Evolutionary conservation across 1,284 basidiomycete genomes (phyloP).

Genomic region (Chalciporus sp.): DNA sequence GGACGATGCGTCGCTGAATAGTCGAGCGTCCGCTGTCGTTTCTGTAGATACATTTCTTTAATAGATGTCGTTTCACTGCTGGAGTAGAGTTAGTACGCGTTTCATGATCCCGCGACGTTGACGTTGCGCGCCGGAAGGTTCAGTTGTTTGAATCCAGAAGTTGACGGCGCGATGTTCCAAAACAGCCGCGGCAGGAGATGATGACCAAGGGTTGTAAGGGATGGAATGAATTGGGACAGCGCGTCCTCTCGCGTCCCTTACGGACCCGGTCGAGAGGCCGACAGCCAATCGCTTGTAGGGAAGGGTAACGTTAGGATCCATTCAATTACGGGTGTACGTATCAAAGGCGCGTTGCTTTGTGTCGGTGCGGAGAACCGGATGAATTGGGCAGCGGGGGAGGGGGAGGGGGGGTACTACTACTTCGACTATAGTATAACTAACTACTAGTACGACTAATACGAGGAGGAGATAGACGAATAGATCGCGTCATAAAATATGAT

Average conservation of each 20-base stretch:
- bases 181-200: constrained; percentile 13
- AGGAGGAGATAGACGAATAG: too few species aligned
- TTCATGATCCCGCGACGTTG: constrained; percentile 4
- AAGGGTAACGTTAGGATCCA: not conserved
- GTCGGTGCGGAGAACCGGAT: not conserved
- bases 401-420: not conserved
- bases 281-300: constrained; percentile 13
- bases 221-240: constrained; percentile 22
- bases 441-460: not conserved
- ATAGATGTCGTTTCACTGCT: constrained; percentile 7
- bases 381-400: not conserved
- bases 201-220: constrained; percentile 27
- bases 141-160: not conserved
- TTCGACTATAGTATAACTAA: not conserved
- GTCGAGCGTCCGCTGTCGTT: constrained; percentile 21
- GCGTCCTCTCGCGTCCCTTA: constrained; percentile 18
- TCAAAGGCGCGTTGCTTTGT: not conserved
- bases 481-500: not conserved
- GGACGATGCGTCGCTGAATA: constrained; percentile 11
- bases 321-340: not conserved
- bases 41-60: constrained; percentile 25
- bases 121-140: constrained; percentile 4
- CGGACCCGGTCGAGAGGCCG: constrained; percentile 16
- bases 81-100: not conserved
- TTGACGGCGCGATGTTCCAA: constrained; percentile 5